These are phyloP conservation scores for Aspergillus luchuensis DNA, from an alignment of 2,329 filamentous ascomycete species.

Conservation along the genomic window DNA sequence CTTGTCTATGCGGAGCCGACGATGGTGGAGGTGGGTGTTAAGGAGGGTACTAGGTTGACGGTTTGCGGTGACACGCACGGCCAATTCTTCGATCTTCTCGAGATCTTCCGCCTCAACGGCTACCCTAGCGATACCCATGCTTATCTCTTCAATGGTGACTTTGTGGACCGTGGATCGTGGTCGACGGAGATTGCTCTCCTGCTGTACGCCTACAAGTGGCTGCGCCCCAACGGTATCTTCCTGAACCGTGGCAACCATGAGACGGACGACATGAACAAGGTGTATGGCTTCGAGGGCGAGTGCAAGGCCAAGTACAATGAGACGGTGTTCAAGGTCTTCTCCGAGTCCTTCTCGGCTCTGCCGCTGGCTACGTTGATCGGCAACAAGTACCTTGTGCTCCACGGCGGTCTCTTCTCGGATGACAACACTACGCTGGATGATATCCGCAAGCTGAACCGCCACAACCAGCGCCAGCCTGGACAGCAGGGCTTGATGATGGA, in stretches of 20 bases:
- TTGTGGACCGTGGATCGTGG: conserved; percentile 97
- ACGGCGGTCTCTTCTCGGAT: conserved; percentile 92
- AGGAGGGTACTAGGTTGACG: conserved; percentile 76
- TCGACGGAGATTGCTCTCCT: conserved; percentile 94
- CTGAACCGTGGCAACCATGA: conserved; percentile 98
- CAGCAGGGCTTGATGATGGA: conserved; percentile 99
- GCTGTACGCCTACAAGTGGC: conserved; percentile 95
- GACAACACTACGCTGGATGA: conserved; percentile 91
- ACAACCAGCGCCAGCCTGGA: conserved; percentile 88
- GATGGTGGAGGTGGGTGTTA: conserved; percentile 91
- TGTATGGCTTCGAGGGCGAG: conserved; percentile 97
- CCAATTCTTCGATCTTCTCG: conserved; percentile 96
- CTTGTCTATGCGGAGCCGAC: conserved; percentile 90
- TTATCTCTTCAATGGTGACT: conserved; percentile 98
- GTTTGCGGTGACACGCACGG: conserved; percentile 98
- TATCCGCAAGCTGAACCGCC: conserved; percentile 87
- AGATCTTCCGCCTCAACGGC: conserved; percentile 92
- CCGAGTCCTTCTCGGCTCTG: conserved; percentile 93
- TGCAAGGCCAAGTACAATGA: conserved; percentile 98
- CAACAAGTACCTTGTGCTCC: conserved; percentile 85
- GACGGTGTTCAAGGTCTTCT: conserved; percentile 94
- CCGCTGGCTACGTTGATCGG: conserved; percentile 91
- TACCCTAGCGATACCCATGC: conserved; percentile 80
- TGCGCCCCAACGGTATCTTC: conserved; percentile 85
- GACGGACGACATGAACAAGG: conserved; percentile 98